Conservation (phyloP, 2,329 filamentous ascomycete species). For the Diatrype stigma region DNA sequence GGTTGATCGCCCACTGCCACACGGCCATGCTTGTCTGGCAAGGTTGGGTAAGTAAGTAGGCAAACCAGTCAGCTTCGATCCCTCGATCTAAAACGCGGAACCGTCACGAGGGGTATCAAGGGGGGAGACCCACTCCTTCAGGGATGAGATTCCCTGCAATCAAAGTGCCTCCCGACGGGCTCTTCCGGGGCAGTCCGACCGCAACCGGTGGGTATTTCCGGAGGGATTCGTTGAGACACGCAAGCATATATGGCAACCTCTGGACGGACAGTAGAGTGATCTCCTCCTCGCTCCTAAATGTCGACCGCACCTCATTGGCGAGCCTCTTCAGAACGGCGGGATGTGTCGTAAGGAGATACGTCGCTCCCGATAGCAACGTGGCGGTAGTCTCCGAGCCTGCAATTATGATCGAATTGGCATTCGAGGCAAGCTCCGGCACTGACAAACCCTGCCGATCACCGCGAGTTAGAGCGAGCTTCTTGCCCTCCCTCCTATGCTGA, state of each 20-base stretch:
- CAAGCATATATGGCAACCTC: not conserved
- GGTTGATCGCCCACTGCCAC: not conserved
- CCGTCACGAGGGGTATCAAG: too few relatives aligned
- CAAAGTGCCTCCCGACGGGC: not conserved
- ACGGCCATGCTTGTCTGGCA: not conserved
- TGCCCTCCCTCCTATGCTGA: too few relatives aligned
- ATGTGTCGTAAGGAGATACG: not conserved
- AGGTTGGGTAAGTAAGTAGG: too few relatives aligned
- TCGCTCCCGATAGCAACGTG: not conserved
- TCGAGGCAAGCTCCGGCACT: not conserved
- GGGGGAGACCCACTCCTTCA: not conserved
- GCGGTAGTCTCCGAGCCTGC: not conserved
- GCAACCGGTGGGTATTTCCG: not conserved
- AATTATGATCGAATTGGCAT: not conserved
- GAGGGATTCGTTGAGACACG: not conserved
- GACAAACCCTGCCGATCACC: not conserved
- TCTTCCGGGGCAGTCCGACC: not conserved
- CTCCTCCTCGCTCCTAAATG: not conserved
- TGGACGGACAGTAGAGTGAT: not conserved
- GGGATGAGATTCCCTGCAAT: not conserved
- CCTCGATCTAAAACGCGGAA: too few relatives aligned
- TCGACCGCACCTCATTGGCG: not conserved
- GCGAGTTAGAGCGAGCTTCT: too few relatives aligned
- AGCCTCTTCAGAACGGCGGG: not conserved
- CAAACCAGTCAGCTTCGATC: too few relatives aligned